Evolutionary conservation across 768 basidiomycete species (phyloP).

Genomic region (Mycena vitilis): DNA sequence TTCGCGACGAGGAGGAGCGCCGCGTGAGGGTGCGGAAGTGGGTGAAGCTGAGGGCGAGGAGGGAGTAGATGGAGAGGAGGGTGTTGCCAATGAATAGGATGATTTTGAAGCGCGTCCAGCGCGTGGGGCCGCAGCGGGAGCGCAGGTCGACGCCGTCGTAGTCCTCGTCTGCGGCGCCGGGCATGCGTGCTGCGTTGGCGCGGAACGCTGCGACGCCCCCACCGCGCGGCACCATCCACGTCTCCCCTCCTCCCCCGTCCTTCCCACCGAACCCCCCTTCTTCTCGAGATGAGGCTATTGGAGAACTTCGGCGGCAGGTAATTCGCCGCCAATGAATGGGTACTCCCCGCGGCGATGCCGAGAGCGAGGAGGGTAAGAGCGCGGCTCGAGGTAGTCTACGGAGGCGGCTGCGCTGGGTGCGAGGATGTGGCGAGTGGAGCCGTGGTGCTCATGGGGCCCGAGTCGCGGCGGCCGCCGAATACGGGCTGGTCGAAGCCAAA

Average conservation of each 20-base stretch:
- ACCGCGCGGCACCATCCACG: conserved; percentile 49
- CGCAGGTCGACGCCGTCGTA: conserved; percentile 26
- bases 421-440: conserved; percentile 53
- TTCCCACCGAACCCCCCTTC: conserved; percentile 1
- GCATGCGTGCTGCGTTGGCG: conserved; percentile 57
- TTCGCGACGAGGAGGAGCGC: conserved; percentile 30
- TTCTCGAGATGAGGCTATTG: conserved; percentile 49
- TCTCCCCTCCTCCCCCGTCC: background rate
- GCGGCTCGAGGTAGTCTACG: conserved; percentile 45
- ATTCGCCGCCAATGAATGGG: conserved; percentile 59
- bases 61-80: conserved; percentile 17
- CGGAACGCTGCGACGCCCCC: conserved; percentile 70
- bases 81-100: conserved; percentile 25
- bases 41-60: conserved; percentile 27
- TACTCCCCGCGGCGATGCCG: conserved; percentile 16
- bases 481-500: background rate
- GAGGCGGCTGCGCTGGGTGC: conserved; percentile 39
- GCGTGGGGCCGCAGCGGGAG: too few species aligned
- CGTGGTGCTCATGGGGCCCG: conserved; percentile 23
- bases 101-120: too few species aligned
- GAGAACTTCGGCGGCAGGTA: conserved; percentile 74
- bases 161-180: conserved; percentile 56
- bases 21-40: conserved; percentile 10
- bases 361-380: conserved; percentile 40
- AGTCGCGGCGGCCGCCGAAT: background rate